Conservation (phyloP, 2,329 filamentous ascomycete species). For the Byssoonygena ceratinophila region DNA sequence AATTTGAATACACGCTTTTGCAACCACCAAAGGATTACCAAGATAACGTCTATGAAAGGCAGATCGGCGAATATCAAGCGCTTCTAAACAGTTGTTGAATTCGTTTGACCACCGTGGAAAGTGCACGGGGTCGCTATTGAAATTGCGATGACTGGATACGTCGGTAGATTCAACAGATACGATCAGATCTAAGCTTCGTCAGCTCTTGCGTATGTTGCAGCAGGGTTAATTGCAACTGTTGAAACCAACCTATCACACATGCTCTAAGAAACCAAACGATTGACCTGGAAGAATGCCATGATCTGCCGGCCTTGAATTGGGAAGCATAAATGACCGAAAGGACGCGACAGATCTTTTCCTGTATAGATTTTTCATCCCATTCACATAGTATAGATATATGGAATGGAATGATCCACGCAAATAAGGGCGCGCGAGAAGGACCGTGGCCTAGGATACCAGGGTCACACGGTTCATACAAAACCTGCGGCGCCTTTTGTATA, state of each 20-base stretch:
- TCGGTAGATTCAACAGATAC: slow-evolving; percentile 31
- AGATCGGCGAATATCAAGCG: slow-evolving; percentile 24
- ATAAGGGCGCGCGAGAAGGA: slow-evolving; percentile 39
- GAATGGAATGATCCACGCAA: slow-evolving; percentile 45
- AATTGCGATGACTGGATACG: slow-evolving; percentile 10
- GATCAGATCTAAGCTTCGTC: slow-evolving; percentile 35
- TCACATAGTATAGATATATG: slow-evolving; percentile 40
- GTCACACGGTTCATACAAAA: slow-evolving; percentile 56
- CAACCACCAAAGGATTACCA: slow-evolving; percentile 23
- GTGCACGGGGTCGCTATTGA: slow-evolving; percentile 15
- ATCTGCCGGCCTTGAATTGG: slow-evolving; percentile 27
- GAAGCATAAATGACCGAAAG: slow-evolving; percentile 27
- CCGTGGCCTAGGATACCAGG: slow-evolving; percentile 45
- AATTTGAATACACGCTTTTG: slow-evolving; percentile 22
- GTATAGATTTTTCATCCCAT: slow-evolving; percentile 33
- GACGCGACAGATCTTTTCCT: slow-evolving; percentile 30
- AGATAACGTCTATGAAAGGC: slow-evolving; percentile 22
- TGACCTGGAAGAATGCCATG: slow-evolving; percentile 24
- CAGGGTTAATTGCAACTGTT: neutral
- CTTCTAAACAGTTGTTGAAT: slow-evolving; percentile 25
- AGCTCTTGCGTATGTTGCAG: slow-evolving; percentile 1
- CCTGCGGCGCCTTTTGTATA: slow-evolving; percentile 59
- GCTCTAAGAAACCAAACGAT: slow-evolving; percentile 27
- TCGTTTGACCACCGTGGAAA: slow-evolving; percentile 21
- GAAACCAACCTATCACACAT: slow-evolving; percentile 31